Conservation (phyloP, 345 rosid genomes). For the Salix koriyanagi region DNA sequence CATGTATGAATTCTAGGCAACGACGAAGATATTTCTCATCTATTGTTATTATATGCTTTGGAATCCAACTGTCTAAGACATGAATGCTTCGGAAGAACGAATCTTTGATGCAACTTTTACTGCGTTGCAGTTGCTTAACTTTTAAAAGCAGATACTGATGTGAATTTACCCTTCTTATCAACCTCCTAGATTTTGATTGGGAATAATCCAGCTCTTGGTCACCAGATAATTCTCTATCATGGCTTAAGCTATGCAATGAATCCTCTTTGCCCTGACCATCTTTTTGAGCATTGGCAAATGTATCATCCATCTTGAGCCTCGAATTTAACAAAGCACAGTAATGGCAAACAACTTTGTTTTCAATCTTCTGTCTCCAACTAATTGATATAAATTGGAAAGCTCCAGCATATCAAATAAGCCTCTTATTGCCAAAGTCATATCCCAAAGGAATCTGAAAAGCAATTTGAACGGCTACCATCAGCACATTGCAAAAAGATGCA, state of each 20-base stretch:
- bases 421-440: conserved; percentile 10
- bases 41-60: conserved; percentile 60
- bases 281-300: conserved; percentile 29
- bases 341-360: conserved; percentile 15
- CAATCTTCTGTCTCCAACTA: conserved; percentile 24
- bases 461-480: conserved; percentile 19
- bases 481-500: background rate
- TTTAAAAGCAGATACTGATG: conserved; percentile 39
- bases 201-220: conserved; percentile 19
- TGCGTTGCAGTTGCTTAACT: conserved; percentile 45
- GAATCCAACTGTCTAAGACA: conserved; percentile 53
- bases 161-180: conserved; percentile 39
- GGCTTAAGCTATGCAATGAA: conserved; percentile 23
- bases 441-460: conserved; percentile 29
- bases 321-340: conserved; percentile 7
- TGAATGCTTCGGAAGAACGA: conserved; percentile 39
- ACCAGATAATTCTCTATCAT: conserved; percentile 21
- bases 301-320: conserved; percentile 47
- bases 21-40: conserved; percentile 74
- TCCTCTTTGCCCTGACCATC: conserved; percentile 43
- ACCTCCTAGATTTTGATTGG: conserved; percentile 25
- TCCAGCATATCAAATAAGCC: background rate
- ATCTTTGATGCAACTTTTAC: conserved; percentile 43
- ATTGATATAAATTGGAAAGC: background rate
- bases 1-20: conserved; percentile 64